Percentiles rank a stretch among this genome's conserved stretches.
These are phyloP conservation scores for Scheffersomyces quercinus DNA, from an alignment of 1,139 yeast genomes.

Conservation along the genomic window DNA sequence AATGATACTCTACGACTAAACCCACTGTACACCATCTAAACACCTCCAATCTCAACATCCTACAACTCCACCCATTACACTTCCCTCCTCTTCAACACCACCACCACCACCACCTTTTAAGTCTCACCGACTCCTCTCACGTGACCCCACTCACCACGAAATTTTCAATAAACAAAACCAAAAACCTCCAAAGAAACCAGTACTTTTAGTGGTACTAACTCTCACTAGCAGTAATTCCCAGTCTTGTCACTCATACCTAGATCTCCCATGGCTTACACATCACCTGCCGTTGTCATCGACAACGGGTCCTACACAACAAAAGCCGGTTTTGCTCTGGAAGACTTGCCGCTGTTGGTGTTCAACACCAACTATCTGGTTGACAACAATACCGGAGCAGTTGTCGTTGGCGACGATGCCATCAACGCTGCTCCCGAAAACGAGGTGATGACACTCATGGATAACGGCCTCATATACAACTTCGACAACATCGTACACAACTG, in stretches of 20 bases:
- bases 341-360: constrained; percentile 59
- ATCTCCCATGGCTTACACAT: constrained; percentile 30
- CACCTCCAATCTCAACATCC: not conserved
- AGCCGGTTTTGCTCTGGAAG: constrained; percentile 71
- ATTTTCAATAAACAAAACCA: constrained; percentile 4
- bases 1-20: not conserved
- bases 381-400: constrained; percentile 24
- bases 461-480: constrained; percentile 68
- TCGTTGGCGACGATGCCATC: constrained; percentile 54
- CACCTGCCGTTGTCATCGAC: constrained; percentile 68
- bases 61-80: no score
- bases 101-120: constrained; percentile 1
- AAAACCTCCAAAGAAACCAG: not conserved
- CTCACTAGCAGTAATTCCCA: not conserved
- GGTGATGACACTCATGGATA: constrained; percentile 62
- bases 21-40: no score
- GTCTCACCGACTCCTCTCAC: not conserved
- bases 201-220: not conserved
- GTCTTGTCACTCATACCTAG: not conserved
- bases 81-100: not conserved
- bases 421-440: constrained; percentile 45
- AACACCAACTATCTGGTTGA: constrained; percentile 55
- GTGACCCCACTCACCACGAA: constrained; percentile 1
- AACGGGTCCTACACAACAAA: constrained; percentile 65
- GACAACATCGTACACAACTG: constrained; percentile 60